phyloP scores from a whole-genome alignment of 192 early-diverging fungal genomes.

The Entomortierella lignicola region DNA sequence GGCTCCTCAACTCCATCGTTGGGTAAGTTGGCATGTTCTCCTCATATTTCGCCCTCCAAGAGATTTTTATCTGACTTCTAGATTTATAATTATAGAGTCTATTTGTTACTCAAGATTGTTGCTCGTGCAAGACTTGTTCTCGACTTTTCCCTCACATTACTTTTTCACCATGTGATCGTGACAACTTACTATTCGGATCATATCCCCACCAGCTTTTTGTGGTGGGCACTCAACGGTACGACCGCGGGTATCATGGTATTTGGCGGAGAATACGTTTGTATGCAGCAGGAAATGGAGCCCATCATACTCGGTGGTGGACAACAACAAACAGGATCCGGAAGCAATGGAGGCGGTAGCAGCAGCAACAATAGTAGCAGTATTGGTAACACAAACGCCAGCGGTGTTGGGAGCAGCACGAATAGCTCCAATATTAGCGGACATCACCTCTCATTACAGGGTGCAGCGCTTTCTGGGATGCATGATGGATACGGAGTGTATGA shows the following conservation, averaged over 20 bases:
- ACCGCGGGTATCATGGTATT: slow-evolving; percentile 71
- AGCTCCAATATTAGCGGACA: background rate
- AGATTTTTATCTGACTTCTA: too few relatives aligned
- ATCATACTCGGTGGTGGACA: slow-evolving; percentile 59
- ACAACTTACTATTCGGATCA: slow-evolving; percentile 65
- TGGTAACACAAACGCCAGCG: background rate
- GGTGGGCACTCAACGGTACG: slow-evolving; percentile 73
- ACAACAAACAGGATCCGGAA: slow-evolving; percentile 6
- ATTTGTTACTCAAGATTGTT: slow-evolving; percentile 70
- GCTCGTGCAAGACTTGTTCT: slow-evolving; percentile 79
- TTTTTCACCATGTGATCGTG: slow-evolving; percentile 74
- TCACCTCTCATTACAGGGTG: slow-evolving; percentile 23
- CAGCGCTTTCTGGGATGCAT: slow-evolving; percentile 17
- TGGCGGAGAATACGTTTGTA: slow-evolving; percentile 85
- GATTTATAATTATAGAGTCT: slow-evolving; percentile 41
- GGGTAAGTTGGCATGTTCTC: slow-evolving; percentile 49
- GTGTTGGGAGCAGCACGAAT: background rate
- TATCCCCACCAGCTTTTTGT: slow-evolving; percentile 72
- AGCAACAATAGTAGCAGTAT: slow-evolving; percentile 2
- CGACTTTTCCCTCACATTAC: slow-evolving; percentile 81
- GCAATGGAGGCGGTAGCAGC: slow-evolving; percentile 1
- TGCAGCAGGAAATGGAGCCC: slow-evolving; percentile 84
- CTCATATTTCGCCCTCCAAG: too few relatives aligned
- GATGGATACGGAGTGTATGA: slow-evolving; percentile 14
- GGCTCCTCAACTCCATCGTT: slow-evolving; percentile 70